phyloP scores from a whole-genome alignment of 768 basidiomycete genomes.

The Pisolithus microcarpus region DNA sequence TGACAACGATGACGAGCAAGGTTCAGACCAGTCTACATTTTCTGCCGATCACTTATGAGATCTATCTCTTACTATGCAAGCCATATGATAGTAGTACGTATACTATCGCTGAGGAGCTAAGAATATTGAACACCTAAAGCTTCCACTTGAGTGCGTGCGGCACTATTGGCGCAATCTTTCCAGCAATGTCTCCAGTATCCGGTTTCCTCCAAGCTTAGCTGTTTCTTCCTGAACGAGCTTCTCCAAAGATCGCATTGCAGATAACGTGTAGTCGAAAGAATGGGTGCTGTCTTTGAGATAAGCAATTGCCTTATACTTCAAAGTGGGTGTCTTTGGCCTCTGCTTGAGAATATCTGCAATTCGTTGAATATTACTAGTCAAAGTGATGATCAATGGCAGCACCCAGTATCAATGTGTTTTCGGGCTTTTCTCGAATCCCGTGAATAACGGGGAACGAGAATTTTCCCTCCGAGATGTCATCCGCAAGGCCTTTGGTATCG shows the following conservation, averaged over 20 bases:
- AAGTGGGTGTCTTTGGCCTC: constrained; percentile 68
- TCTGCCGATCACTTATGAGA: constrained; percentile 1
- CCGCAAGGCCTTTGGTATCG: constrained; percentile 76
- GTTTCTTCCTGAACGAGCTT: constrained; percentile 51
- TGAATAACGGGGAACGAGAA: constrained; percentile 93
- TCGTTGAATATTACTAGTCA: background rate
- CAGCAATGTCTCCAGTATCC: constrained; percentile 46
- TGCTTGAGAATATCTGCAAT: constrained; percentile 78
- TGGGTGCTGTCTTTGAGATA: constrained; percentile 66
- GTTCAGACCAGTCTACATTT: constrained; percentile 10
- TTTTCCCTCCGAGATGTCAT: constrained; percentile 91
- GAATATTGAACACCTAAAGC: background rate
- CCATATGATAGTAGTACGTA: no score
- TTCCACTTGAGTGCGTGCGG: no score
- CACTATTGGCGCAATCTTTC: constrained; percentile 31
- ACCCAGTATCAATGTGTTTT: constrained; percentile 77
- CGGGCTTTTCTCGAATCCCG: constrained; percentile 67
- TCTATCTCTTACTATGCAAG: background rate
- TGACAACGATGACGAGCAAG: constrained; percentile 14
- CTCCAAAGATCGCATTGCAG: constrained; percentile 34
- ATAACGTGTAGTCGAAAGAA: constrained; percentile 75
- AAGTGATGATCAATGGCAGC: constrained; percentile 20
- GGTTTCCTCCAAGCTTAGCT: constrained; percentile 64
- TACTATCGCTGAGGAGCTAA: no score
- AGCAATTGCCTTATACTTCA: constrained; percentile 68